phyloP scores from a whole-genome alignment of 352 stramenopile genomes.

The Phytophthora tentaculata region DNA sequence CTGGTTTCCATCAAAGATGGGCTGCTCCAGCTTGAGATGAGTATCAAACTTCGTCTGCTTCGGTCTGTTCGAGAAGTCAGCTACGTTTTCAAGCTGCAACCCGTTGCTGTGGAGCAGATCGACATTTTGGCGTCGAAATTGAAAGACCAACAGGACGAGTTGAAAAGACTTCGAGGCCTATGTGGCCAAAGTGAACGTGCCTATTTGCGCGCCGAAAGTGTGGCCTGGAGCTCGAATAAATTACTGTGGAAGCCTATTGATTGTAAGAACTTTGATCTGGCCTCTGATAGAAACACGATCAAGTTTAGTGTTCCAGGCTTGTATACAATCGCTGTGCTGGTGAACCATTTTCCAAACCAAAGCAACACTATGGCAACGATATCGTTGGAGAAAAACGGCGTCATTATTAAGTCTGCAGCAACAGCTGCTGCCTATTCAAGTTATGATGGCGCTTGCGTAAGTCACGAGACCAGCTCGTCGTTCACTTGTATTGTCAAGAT shows the following conservation, averaged over 20 bases:
- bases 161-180: conserved; percentile 18
- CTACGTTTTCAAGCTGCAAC: conserved; percentile 20
- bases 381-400: conserved; percentile 7
- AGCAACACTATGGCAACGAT: neutral
- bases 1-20: neutral
- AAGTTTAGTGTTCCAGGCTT: neutral
- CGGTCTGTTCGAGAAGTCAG: conserved; percentile 11
- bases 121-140: conserved; percentile 31
- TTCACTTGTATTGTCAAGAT: conserved; percentile 11
- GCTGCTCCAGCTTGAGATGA: conserved; percentile 16
- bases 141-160: conserved; percentile 32
- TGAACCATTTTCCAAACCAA: conserved; percentile 8
- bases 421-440: neutral
- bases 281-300: neutral
- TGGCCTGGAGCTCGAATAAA: conserved; percentile 4
- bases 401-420: conserved; percentile 1
- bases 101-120: conserved; percentile 19
- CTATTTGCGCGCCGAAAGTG: conserved; percentile 16
- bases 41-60: conserved; percentile 17
- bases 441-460: neutral
- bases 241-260: conserved; percentile 1
- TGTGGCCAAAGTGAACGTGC: neutral
- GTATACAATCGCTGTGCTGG: conserved; percentile 15
- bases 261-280: conserved; percentile 9
- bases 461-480: neutral